A percentile compares a stretch with the other conserved stretches of the same genome.
Conservation (phyloP, 2,329 filamentous ascomycete genomes). For the Neofusicoccum laricinum region DNA sequence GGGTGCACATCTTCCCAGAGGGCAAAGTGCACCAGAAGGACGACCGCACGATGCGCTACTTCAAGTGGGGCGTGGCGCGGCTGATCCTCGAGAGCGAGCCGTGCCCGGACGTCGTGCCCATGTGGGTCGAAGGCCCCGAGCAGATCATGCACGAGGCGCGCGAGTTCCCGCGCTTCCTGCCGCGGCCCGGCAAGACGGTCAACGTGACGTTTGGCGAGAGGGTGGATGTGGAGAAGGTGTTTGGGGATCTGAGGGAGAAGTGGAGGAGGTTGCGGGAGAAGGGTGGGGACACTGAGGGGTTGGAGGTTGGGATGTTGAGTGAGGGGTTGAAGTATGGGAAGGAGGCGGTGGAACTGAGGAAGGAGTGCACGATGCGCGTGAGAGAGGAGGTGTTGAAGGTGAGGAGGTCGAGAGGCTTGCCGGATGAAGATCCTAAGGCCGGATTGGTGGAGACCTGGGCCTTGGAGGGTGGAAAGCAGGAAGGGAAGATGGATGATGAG, state of each 20-base stretch:
- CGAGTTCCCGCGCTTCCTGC: conserved; percentile 74
- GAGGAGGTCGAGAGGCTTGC: conserved; percentile 66
- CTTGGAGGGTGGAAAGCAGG: conserved; percentile 51
- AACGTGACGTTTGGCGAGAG: conserved; percentile 76
- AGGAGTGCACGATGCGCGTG: conserved; percentile 76
- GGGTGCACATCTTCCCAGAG: conserved; percentile 96
- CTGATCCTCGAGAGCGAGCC: conserved; percentile 87
- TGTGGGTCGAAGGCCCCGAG: conserved; percentile 91
- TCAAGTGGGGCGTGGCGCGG: conserved; percentile 94
- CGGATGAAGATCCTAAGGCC: conserved; percentile 72
- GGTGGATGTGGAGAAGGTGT: conserved; percentile 69
- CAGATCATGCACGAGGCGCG: conserved; percentile 84
- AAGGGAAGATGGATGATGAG: conserved; percentile 60
- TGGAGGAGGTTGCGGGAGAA: conserved; percentile 68
- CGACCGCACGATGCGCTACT: conserved; percentile 80
- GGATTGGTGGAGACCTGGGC: conserved; percentile 80
- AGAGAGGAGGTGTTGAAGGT: conserved; percentile 79
- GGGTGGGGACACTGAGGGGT: conserved; percentile 23
- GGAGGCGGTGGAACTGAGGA: conserved; percentile 75
- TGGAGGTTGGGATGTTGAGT: conserved; percentile 58
- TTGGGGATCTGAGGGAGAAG: conserved; percentile 70
- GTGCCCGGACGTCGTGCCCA: conserved; percentile 83
- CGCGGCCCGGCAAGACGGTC: conserved; percentile 68
- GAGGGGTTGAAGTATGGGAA: conserved; percentile 62
- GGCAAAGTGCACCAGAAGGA: conserved; percentile 89